Percentiles rank a stretch among this genome's conserved stretches.
These are phyloP conservation scores for Fusarium pseudonygamai DNA, from an alignment of 2,329 filamentous ascomycete species.

Conservation along the genomic window DNA sequence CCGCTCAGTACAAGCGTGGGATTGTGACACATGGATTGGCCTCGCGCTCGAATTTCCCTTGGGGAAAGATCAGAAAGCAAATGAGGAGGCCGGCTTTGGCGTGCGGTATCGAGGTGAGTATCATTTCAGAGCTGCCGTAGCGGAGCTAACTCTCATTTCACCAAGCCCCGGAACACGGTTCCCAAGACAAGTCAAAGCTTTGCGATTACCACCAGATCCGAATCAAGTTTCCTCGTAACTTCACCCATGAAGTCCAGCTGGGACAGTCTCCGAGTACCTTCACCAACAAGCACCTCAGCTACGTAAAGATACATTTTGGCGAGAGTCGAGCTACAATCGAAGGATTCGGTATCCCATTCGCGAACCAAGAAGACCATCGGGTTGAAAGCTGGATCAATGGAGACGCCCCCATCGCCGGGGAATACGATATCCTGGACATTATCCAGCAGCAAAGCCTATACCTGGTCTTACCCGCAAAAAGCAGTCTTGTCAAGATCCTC, in stretches of 20 bases:
- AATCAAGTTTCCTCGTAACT: not conserved
- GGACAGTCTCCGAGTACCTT: not conserved
- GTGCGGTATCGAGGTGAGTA: not conserved
- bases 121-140: not conserved
- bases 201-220: not conserved
- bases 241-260: not conserved
- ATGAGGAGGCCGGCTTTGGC: conserved; percentile 1
- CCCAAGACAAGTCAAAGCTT: not conserved
- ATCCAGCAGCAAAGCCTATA: not conserved
- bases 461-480: not conserved
- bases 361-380: not conserved
- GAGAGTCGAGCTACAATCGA: not conserved
- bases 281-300: not conserved
- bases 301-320: not conserved
- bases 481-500: not conserved
- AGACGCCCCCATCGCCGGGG: not conserved
- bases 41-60: not conserved
- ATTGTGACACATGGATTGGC: not conserved
- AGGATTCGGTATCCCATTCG: conserved; percentile 7
- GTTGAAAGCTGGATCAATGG: conserved; percentile 14
- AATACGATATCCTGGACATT: not conserved
- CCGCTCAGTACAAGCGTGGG: not conserved
- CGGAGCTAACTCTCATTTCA: not conserved
- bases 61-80: not conserved
- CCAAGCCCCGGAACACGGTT: not conserved